Base-by-base conservation (phyloP, 2,329 filamentous ascomycete species). In the Aspergillus caelatus region DNA sequence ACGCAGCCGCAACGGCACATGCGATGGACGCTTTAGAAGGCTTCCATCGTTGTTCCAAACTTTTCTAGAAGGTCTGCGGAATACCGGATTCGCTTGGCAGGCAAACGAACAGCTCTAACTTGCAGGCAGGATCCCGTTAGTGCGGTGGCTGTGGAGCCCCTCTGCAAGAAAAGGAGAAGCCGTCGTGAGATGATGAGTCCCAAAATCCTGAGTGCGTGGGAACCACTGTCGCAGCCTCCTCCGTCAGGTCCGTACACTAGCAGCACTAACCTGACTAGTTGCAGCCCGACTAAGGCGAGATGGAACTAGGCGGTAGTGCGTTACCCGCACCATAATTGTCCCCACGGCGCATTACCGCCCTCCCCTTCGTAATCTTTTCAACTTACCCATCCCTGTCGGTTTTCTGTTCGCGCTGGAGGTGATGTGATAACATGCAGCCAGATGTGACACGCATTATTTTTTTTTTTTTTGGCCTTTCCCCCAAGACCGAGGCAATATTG, bases 21-120 rank as follows among this genome's bases (percentile, higher is more conserved):
- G 57, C 57, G 50, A 60, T 26, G 48, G 58, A 43, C 55, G 62
- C 57, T 61, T 62, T 63, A 64, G 63, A 63, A 65, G 58, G 39
- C 65, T 65, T 64, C 65, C 65, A 65, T 65, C 26, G 34, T 41
- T 41, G 54, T 68, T 65, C 63, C 61, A 57, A 64, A 57, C 16
- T 62, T 60, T 68, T 68, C 67, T 68, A 65, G 67, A 70, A 70
- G 68, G 60, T 62, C 63, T 58, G 19, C 61, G 58, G 68, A 70
- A 68, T 62, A 52, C 67, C 64, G 63, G 62, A 60, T 59, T 59
- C 50, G 56, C 60, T 68, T 70, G 65, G 68, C 68, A 57, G 48
- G 34, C 39, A 36, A 39, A 52, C 43, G 34, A 63, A 43, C 58
- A 55, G 52, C 19, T 41, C 19, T 34, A 21, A 43, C 46, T 48